Evolutionary conservation across 208 protist species (phyloP), one percentile per base, ranked within the genome.

Genomic region (Angomonas ambiguus): DNA sequence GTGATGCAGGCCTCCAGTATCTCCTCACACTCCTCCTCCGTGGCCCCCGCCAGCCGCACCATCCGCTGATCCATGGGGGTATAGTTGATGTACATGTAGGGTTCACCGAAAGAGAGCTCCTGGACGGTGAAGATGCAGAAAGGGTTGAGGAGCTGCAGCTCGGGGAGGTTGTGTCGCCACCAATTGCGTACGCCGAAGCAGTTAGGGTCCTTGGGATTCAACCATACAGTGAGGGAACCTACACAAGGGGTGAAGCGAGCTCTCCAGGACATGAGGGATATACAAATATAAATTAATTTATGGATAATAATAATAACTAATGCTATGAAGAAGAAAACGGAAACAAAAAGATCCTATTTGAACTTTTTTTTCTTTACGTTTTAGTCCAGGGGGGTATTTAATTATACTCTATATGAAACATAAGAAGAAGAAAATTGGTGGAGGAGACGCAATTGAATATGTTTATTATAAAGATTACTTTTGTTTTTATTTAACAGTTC

Each of bases 201-300:
- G 73, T 92, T 92, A 2, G 91, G 91, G 67, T 96, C 91, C 69
- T 96, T 96, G 0, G 91, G 91, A 71, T 96, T 96, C n/a, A 96
- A 76, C 86, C 87, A 96, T 6, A 94, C 87, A 5, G 85, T 94
- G 34, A 93, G 74, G 20, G 80, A 89, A 30, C 71, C 86, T 48
- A 96, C 81, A 63, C 83, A 91, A 1, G 91, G 91, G 2, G 91
- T 92, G 67, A 96, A 93, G 48, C 91, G 83, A n/a, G 87, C 87
- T 45, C 91, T 62, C 91, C 91, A 96, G 1, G 91, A 96, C 91
- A 96, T 96, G 56, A 34, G 32, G 41, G 8, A 45, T 45, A 45
- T 45, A 16, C 16, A 45, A n/a, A 31, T 22, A 45, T n/a, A 45
- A 24, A 45, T 35, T 60, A 30, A 16, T 42, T 27, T 58, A 41